A percentile compares a stretch with the other conserved stretches of the same genome.
Conservation (phyloP, 2,329 filamentous ascomycete species). For the Aspergillus eucalypticola region DNA sequence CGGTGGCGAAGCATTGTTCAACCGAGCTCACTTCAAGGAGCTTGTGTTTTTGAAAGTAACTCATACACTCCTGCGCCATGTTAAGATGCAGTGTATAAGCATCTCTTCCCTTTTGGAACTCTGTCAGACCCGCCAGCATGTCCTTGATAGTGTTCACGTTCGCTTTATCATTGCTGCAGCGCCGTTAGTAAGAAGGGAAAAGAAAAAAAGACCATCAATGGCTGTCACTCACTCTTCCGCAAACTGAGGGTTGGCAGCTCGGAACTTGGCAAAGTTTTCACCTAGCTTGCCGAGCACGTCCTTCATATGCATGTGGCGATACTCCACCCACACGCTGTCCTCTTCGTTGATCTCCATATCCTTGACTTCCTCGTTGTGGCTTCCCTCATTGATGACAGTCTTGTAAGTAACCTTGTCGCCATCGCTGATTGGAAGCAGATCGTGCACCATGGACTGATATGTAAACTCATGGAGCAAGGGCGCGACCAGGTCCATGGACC, state of each 20-base stretch:
- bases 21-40: conserved; percentile 82
- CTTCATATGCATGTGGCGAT: conserved; percentile 95
- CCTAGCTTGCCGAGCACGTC: conserved; percentile 93
- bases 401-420: conserved; percentile 85
- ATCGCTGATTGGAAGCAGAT: conserved; percentile 84
- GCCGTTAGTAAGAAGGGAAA: conserved; percentile 11
- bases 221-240: conserved; percentile 59
- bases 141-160: conserved; percentile 91
- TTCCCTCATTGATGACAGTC: conserved; percentile 74
- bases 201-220: not conserved
- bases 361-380: conserved; percentile 71
- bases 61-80: conserved; percentile 98
- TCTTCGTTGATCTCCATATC: conserved; percentile 89
- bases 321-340: conserved; percentile 93
- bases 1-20: conserved; percentile 89
- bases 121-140: conserved; percentile 91
- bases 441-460: conserved; percentile 97
- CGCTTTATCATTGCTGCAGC: conserved; percentile 60
- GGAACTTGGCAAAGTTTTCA: conserved; percentile 88
- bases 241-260: conserved; percentile 89
- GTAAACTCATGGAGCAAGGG: conserved; percentile 95
- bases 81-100: conserved; percentile 90
- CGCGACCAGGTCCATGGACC: conserved; percentile 87
- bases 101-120: conserved; percentile 95
- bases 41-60: conserved; percentile 81